Percentiles rank a stretch among this genome's conserved stretches.
Evolutionary conservation across 1,284 basidiomycete species (phyloP).

Genomic region (Malassezia arunalokei): DNA sequence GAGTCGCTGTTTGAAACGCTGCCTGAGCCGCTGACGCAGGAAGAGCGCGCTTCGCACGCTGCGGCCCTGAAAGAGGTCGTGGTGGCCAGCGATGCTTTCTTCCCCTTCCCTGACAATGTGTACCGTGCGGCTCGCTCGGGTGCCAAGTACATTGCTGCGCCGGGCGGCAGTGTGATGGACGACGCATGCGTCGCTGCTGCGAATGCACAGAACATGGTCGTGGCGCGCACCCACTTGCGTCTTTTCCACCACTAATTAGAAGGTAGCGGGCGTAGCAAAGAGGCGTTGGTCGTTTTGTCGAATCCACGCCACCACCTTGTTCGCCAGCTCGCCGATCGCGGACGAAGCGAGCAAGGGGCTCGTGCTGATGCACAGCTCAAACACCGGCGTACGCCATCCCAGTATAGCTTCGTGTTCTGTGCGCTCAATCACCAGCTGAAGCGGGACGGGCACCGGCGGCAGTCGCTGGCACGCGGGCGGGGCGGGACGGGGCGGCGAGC

Average conservation of each 20-base stretch:
- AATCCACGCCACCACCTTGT: conserved; percentile 48
- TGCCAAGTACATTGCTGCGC: conserved; percentile 81
- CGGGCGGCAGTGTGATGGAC: conserved; percentile 94
- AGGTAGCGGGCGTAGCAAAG: conserved; percentile 6
- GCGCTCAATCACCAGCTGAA: conserved; percentile 53
- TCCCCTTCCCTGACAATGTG: conserved; percentile 98
- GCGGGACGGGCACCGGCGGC: not conserved
- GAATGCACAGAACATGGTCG: conserved; percentile 40
- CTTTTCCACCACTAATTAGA: conserved; percentile 43
- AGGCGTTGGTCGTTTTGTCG: not conserved
- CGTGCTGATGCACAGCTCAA: conserved; percentile 76
- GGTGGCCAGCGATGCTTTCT: conserved; percentile 93
- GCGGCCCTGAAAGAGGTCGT: conserved; percentile 58
- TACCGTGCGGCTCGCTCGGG: conserved; percentile 82
- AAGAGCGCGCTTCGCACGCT: conserved; percentile 54
- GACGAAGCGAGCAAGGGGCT: conserved; percentile 73
- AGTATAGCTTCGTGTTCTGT: conserved; percentile 68
- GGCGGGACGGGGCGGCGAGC: not conserved
- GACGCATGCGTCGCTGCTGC: conserved; percentile 47
- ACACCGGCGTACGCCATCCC: conserved; percentile 71
- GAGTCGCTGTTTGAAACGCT: conserved; percentile 69
- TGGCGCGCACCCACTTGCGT: conserved; percentile 39
- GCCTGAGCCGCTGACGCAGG: conserved; percentile 58
- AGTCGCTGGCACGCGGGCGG: not conserved
- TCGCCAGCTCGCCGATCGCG: conserved; percentile 71